A percentile compares a stretch with the other conserved stretches of the same genome.
Conservation (phyloP, 192 early-diverging fungal genomes). For the Gryganskiella cystojenkinii region DNA sequence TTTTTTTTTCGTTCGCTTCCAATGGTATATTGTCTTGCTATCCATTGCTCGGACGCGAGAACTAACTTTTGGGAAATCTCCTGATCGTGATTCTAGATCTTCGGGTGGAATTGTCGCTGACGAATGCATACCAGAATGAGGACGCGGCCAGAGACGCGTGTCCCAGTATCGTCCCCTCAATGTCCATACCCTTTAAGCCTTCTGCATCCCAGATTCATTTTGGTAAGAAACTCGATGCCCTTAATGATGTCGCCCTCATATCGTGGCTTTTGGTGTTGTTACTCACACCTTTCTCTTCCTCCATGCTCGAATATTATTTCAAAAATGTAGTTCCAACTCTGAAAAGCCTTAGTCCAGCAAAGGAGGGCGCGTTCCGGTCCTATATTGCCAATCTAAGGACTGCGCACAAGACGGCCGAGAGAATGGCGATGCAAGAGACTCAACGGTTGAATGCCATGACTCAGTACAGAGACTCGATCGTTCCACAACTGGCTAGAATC, state of each 20-base stretch:
- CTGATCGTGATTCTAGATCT: slow-evolving; percentile 9
- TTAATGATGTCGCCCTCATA: too few species aligned
- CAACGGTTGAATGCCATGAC: slow-evolving; percentile 27
- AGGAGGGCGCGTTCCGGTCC: background rate
- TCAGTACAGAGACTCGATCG: slow-evolving; percentile 32
- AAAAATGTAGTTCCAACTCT: background rate
- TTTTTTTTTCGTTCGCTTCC: background rate
- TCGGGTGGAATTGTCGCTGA: slow-evolving; percentile 35
- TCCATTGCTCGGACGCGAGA: background rate
- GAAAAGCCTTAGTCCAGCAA: background rate
- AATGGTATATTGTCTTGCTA: background rate
- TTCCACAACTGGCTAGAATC: slow-evolving; percentile 30
- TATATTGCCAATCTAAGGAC: slow-evolving; percentile 32
- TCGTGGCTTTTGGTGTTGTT: background rate
- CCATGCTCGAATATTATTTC: background rate
- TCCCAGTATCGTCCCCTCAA: slow-evolving; percentile 14
- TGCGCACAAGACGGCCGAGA: slow-evolving; percentile 36
- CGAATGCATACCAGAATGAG: slow-evolving; percentile 37
- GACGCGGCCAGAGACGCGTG: slow-evolving; percentile 36
- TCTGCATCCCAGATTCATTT: slow-evolving; percentile 24
- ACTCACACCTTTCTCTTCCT: background rate
- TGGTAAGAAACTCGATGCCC: slow-evolving; percentile 5
- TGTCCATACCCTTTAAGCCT: slow-evolving; percentile 23
- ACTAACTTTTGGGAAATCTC: background rate
- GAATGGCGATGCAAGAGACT: slow-evolving; percentile 23